phyloP scores from a whole-genome alignment of 768 basidiomycete species.

The Lentinula sp. region DNA sequence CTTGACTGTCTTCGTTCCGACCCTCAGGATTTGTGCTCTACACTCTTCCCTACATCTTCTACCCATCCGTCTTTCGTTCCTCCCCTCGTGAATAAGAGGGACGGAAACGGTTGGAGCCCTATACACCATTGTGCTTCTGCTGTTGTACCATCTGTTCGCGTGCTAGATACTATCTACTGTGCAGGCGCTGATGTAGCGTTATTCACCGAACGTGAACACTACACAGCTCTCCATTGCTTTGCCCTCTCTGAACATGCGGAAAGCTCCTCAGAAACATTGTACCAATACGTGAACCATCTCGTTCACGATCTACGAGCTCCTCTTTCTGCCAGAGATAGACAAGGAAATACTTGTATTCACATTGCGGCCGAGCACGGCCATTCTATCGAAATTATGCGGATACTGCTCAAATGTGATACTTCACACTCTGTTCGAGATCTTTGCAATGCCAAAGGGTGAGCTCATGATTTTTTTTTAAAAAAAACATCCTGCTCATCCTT shows the following conservation, averaged over 20 bases:
- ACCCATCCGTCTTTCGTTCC: constrained; percentile 37
- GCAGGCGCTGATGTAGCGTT: constrained; percentile 72
- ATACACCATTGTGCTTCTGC: constrained; percentile 64
- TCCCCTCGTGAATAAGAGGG: constrained; percentile 62
- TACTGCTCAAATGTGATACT: constrained; percentile 61
- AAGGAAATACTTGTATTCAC: constrained; percentile 76
- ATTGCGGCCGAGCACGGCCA: constrained; percentile 71
- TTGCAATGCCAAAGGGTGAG: constrained; percentile 70
- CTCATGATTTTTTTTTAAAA: constrained; percentile 9
- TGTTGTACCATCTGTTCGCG: constrained; percentile 47
- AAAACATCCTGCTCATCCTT: not conserved
- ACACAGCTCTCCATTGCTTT: constrained; percentile 64
- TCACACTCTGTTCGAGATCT: constrained; percentile 49
- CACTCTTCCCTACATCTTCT: constrained; percentile 45
- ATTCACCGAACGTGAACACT: constrained; percentile 59
- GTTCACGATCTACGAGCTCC: constrained; percentile 66
- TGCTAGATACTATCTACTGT: constrained; percentile 66
- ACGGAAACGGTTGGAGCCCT: constrained; percentile 64
- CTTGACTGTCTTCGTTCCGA: constrained; percentile 50
- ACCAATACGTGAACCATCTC: constrained; percentile 60
- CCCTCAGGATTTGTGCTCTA: constrained; percentile 42
- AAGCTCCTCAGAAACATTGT: constrained; percentile 34
- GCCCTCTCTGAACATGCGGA: constrained; percentile 32
- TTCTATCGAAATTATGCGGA: constrained; percentile 54
- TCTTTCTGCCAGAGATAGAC: constrained; percentile 54